Percentiles rank a stretch among this genome's conserved stretches.
Evolutionary conservation across 768 basidiomycete species (phyloP).

Genomic region (Mycena capillaripes): DNA sequence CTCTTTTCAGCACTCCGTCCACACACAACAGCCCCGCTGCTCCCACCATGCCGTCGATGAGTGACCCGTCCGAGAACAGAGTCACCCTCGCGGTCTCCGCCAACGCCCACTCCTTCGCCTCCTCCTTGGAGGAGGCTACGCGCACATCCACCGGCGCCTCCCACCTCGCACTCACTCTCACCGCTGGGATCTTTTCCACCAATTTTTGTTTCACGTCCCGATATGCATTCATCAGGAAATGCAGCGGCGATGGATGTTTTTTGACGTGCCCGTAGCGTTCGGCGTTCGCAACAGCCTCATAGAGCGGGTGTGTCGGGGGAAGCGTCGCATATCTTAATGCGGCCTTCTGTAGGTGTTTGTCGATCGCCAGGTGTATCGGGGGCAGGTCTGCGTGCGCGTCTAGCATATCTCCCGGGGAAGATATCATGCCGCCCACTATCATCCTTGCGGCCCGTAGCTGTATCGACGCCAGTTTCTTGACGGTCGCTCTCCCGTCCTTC

Average conservation of each 20-base stretch:
- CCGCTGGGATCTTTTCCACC: slow-evolving; percentile 26
- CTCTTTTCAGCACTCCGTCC: slow-evolving; percentile 6
- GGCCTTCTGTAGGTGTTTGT: neutral
- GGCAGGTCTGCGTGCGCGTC: neutral
- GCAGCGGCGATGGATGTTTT: slow-evolving; percentile 29
- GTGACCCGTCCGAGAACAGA: no score
- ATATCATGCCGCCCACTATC: neutral
- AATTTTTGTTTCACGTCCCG: neutral
- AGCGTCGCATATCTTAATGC: neutral
- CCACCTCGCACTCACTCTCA: neutral
- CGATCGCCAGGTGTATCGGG: neutral
- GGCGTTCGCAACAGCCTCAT: slow-evolving; percentile 13
- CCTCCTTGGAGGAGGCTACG: slow-evolving; percentile 27
- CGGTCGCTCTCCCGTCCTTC: neutral
- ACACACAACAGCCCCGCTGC: neutral
- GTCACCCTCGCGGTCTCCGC: slow-evolving; percentile 26
- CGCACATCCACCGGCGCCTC: neutral
- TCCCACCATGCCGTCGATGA: neutral
- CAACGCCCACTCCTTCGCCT: slow-evolving; percentile 18
- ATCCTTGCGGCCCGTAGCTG: neutral
- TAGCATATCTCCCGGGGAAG: neutral
- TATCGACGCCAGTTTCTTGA: neutral
- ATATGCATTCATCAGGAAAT: slow-evolving; percentile 15
- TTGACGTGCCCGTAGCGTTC: neutral
- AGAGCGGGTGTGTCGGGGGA: slow-evolving; percentile 30